These are phyloP conservation scores for Sambucus nigra DNA, from an alignment of 129 eudicot genomes.

Conservation along the genomic window DNA sequence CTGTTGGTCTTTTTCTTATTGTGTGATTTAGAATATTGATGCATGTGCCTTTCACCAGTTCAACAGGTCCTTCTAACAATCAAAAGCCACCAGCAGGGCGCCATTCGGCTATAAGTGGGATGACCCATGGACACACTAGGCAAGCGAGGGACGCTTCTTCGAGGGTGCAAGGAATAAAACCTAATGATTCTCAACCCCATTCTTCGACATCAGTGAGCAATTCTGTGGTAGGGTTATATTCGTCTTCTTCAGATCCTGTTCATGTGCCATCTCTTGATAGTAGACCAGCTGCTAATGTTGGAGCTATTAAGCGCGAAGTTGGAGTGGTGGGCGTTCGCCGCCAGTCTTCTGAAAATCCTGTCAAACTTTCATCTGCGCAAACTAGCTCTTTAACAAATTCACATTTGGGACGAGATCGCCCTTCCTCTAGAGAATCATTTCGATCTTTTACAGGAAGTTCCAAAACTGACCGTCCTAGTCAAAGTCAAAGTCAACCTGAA, in stretches of 20 bases:
- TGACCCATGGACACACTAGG: conserved; percentile 34
- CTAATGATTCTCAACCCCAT: conserved; percentile 29
- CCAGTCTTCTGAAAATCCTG: conserved; percentile 46
- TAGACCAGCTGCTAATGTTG: conserved; percentile 64
- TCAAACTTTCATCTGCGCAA: conserved; percentile 36
- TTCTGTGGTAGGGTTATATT: conserved; percentile 69
- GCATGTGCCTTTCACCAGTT: conserved; percentile 21
- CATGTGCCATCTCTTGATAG: conserved; percentile 80
- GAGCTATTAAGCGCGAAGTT: conserved; percentile 87
- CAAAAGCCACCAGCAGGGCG: conserved; percentile 28
- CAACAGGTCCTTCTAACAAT: conserved; percentile 31
- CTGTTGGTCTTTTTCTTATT: too few relatives aligned
- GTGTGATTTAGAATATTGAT: not conserved
- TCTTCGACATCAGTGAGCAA: conserved; percentile 40
- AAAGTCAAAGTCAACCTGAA: conserved; percentile 29
- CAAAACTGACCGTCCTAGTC: conserved; percentile 41
- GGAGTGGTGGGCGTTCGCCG: conserved; percentile 88
- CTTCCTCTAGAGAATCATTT: conserved; percentile 39
- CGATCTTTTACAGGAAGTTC: conserved; percentile 33
- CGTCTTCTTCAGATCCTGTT: conserved; percentile 91
- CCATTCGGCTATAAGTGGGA: conserved; percentile 16
- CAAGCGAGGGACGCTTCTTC: conserved; percentile 30
- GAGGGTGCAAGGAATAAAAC: conserved; percentile 27
- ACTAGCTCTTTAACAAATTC: conserved; percentile 26
- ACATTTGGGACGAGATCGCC: conserved; percentile 26